Evolutionary conservation across 192 early-diverging fungal genomes (phyloP).

Genomic region (Pecoramyces ruminantium): DNA sequence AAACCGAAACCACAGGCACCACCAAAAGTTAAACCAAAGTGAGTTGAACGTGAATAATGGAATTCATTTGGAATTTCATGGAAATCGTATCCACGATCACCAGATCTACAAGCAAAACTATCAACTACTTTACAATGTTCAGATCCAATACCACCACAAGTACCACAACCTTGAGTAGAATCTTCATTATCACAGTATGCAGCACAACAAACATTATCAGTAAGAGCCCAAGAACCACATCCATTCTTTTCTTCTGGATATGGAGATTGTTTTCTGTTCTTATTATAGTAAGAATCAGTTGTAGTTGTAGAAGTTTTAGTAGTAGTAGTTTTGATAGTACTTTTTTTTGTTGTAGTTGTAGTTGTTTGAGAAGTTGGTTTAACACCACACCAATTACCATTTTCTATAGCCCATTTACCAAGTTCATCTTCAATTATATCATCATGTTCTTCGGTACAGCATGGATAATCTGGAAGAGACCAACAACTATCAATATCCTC

Average conservation of each 20-base stretch:
- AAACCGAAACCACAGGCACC: neutral
- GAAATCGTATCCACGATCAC: neutral
- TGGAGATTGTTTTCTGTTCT: neutral
- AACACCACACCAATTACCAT: neutral
- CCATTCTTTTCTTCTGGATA: neutral
- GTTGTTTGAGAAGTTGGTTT: neutral
- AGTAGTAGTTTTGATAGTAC: neutral
- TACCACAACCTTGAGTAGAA: neutral
- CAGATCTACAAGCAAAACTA: neutral
- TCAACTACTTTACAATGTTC: neutral
- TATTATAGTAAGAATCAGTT: neutral
- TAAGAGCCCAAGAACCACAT: neutral
- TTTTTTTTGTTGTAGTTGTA: neutral
- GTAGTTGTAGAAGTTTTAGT: neutral
- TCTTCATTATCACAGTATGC: neutral
- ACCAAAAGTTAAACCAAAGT: neutral
- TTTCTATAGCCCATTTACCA: neutral
- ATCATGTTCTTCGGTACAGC: neutral
- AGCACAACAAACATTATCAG: neutral
- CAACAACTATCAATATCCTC: neutral
- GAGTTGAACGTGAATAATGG: neutral
- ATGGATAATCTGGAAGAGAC: neutral
- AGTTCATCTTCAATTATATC: neutral
- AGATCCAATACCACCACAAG: neutral
- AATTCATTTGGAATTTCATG: neutral